Conservation (phyloP, 2,329 filamentous ascomycete species). For the Penicillium brevicompactum region DNA sequence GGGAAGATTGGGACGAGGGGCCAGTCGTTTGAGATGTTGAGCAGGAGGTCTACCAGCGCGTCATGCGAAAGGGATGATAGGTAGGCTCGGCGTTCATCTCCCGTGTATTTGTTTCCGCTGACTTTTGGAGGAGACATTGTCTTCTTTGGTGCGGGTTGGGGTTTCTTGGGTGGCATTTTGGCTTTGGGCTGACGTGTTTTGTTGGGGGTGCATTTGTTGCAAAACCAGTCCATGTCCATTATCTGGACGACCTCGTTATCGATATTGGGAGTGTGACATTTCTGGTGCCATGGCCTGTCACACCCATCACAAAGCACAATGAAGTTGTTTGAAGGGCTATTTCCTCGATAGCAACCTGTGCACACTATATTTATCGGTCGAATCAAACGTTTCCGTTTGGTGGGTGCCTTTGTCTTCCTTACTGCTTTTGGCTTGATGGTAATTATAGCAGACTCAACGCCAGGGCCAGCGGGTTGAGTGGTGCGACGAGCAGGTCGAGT, state of each 20-base stretch:
- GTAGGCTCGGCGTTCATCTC: slow-evolving; percentile 62
- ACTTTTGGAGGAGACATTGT: slow-evolving; percentile 17
- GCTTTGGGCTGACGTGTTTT: slow-evolving; percentile 44
- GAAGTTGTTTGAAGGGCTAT: slow-evolving; percentile 72
- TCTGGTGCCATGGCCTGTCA: slow-evolving; percentile 77
- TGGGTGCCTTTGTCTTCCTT: slow-evolving; percentile 30
- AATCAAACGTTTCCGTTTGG: slow-evolving; percentile 60
- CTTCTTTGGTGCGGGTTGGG: slow-evolving; percentile 24
- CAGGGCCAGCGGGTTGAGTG: background rate
- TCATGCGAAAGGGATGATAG: slow-evolving; percentile 62
- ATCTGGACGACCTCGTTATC: slow-evolving; percentile 68
- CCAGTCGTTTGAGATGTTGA: slow-evolving; percentile 62
- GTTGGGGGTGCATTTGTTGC: slow-evolving; percentile 61
- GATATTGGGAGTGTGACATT: slow-evolving; percentile 76
- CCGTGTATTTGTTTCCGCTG: slow-evolving; percentile 31
- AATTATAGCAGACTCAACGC: background rate
- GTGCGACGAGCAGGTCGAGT: slow-evolving; percentile 9
- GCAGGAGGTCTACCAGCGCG: slow-evolving; percentile 65
- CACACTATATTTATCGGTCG: slow-evolving; percentile 59
- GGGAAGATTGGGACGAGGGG: slow-evolving; percentile 69
- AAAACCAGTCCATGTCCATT: slow-evolving; percentile 71
- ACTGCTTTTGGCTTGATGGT: background rate
- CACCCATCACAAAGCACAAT: slow-evolving; percentile 87
- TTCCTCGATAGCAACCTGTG: slow-evolving; percentile 70
- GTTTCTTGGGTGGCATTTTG: slow-evolving; percentile 13